Evolutionary conservation across 305 asterid genomes (phyloP), one percentile per base, ranked within the genome.

Genomic region (Fraxinus nigra): DNA sequence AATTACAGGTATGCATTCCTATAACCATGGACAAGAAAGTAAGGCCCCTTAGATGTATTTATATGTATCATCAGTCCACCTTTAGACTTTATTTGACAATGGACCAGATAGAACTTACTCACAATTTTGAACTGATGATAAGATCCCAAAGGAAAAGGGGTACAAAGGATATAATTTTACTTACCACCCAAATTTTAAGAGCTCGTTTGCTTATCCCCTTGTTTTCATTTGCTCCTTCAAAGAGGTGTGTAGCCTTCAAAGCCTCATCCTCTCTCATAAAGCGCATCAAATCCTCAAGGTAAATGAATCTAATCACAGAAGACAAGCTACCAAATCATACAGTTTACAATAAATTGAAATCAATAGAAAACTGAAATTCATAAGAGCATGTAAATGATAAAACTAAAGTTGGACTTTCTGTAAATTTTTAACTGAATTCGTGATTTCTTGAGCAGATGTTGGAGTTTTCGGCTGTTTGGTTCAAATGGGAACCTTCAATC

Each of bases 341-440:
- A 35, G 46, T 48, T 48, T 4, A 48, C 59, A 16, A 11, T 48
- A 48, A 48, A 48, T 51, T 51, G 20, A 2, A 75, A 14, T 43
- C 18, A 56, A 10, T 7, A 13, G 16, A 14, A 70, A 30, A 4
- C 63, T 32, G 11, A 78, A 18, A 48, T 9, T 76, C 20, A n/a
- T 3, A 87, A 48, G 0, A 93, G 92, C 1, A 90, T 0, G 95
- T 87, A n/a, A 91, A 78, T n/a, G 43, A 10, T 37, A 37, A 37
- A 7, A 37, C 43, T 37, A 7, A 37, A 37, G 43, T 37, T 37
- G 43, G 43, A 7, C 10, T 37, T 37, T 7, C 43, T 7, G 10
- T 7, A 37, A 37, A 37, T 7, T 37, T 37, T 37, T 37, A 6
- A 37, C 10, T 37, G 43, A 37, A 34, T 34, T 34, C 37, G 7